phyloP scores from a whole-genome alignment of 2,329 filamentous ascomycete genomes.

The Cladobotryum mycophilum region DNA sequence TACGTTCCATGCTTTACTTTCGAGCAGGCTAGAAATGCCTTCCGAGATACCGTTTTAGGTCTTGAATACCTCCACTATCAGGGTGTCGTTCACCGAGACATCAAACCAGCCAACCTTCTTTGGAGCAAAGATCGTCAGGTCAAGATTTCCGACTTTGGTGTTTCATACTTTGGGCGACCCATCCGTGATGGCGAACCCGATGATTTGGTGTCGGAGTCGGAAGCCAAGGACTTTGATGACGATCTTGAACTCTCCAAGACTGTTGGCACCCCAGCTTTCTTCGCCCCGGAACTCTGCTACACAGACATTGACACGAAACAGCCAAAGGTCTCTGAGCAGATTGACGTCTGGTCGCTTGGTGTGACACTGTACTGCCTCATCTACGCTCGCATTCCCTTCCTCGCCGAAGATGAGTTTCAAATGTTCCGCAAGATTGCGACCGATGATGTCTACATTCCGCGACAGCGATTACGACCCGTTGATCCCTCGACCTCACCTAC shows the following conservation, averaged over 20 bases:
- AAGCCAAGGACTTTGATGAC: conserved; percentile 82
- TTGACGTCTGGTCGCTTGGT: conserved; percentile 95
- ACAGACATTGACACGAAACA: conserved; percentile 62
- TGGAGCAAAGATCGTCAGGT: conserved; percentile 79
- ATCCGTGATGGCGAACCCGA: conserved; percentile 76
- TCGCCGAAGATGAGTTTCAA: conserved; percentile 84
- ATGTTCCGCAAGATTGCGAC: conserved; percentile 90
- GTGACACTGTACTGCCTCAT: conserved; percentile 95
- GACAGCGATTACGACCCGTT: conserved; percentile 70
- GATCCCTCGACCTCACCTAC: conserved; percentile 53
- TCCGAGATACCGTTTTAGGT: conserved; percentile 87
- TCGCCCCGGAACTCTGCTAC: conserved; percentile 92
- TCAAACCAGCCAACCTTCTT: conserved; percentile 84
- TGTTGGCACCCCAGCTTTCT: conserved; percentile 94
- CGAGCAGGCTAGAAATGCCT: conserved; percentile 72
- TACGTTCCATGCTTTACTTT: conserved; percentile 93
- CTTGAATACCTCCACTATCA: conserved; percentile 90
- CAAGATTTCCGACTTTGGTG: conserved; percentile 98
- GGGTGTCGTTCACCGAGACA: conserved; percentile 77
- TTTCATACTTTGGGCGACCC: conserved; percentile 90
- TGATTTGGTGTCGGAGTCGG: conserved; percentile 68
- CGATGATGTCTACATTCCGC: conserved; percentile 85
- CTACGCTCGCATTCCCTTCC: conserved; percentile 87
- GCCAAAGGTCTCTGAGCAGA: conserved; percentile 81
- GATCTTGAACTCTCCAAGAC: conserved; percentile 97